Evolutionary conservation across 179 eudicot genomes (phyloP), one percentile per base, ranked within the genome.

Genomic region (Silene coronaria): DNA sequence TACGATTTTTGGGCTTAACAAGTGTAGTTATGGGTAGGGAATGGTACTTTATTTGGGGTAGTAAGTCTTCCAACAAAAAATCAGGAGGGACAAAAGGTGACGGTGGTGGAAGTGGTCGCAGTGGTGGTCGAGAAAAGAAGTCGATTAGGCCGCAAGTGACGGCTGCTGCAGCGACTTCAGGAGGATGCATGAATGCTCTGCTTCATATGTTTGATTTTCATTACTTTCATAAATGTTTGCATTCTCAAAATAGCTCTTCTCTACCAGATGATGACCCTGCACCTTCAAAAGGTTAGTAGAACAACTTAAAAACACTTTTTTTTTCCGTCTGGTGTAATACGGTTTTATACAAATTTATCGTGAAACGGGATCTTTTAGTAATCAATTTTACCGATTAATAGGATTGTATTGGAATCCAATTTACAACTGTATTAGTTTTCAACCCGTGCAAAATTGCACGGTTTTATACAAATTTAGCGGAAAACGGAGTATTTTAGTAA

Each of bases 111-210:
- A 68, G 72, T 27, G 63, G 76, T 6, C 55, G 77, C 42, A 58
- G 79, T 4, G 28, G 61, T 46, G 53, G 68, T 28, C 7, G 45
- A 14, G 70, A 71, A 11, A 28, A 26, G 9, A 73, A 67, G 57
- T 2, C 24, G 8, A 66, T 30, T 26, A 74, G 68, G 12, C 83
- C 78, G 45, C 76, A 66, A 77, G 57, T 73, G 11, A 78, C 75
- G 2, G 79, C 77, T 3, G 75, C 65, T 3, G 70, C 76, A 0
- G 66, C 71, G 6, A 36, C 84, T 58, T 60, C 87, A 21, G 36
- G 87, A 59, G 97, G 98, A 7, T 93, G 98, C 84, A 86, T 91
- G 89, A 85, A 82, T 76, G 83, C 88, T 59, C 84, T 92, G 61
- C 83, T 89, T 70, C 95, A 89, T 53, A 74, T 93, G 77, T 87